Base-by-base conservation (phyloP, 1,284 basidiomycete species). In the Athelia sp. region DNA sequence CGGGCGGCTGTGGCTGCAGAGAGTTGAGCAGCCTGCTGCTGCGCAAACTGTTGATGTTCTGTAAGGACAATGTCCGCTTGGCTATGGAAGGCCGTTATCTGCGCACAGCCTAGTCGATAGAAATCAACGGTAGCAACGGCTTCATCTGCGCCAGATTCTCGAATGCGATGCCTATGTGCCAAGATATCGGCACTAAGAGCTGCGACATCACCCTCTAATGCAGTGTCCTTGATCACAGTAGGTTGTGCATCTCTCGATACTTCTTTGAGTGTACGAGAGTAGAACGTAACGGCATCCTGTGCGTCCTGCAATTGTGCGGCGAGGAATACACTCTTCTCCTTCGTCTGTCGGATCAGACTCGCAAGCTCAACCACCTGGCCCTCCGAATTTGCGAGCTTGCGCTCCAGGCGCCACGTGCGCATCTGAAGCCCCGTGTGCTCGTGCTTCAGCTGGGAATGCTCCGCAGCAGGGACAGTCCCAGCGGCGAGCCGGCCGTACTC, bases 361-460 rank as follows among this genome's bases (percentile, higher is more conserved):
- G 79, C 81, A 10, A 90, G 68, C 54, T 87, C 84, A 13, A 70
- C 61, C 13, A 86, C 82, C 59, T 89, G 84, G 14, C 66, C 77
- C 50, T 87, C 82, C 9, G 83, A 71, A 57, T 85, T 85, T 29
- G 76, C 79, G 4, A 86, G 67, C 59, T 83, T 86, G 52, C 86
- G 76, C 58, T 85, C 78, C 15, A 87, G 66, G 29, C 82, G 78
- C 29, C 72, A 62, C 17, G 70, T 66, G 11, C 71, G 75, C 21
- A 80, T 58, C 50, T 74, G 73, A 19, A 78, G 58, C 0, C 62
- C 57, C 4, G 61, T 47, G 43, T 73, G 61, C 29, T 79, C 71
- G 31, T 70, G 65, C 60, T 74, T 72, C 32, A 81, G 64, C n/a
- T 55, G 54, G 11, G 66, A 63, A 57, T 82, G 70, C 0, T 53